Evolutionary conservation across 2,329 filamentous ascomycete genomes (phyloP), one percentile per base, ranked within the genome.

Genomic region (Hyphodiscus sp.): DNA sequence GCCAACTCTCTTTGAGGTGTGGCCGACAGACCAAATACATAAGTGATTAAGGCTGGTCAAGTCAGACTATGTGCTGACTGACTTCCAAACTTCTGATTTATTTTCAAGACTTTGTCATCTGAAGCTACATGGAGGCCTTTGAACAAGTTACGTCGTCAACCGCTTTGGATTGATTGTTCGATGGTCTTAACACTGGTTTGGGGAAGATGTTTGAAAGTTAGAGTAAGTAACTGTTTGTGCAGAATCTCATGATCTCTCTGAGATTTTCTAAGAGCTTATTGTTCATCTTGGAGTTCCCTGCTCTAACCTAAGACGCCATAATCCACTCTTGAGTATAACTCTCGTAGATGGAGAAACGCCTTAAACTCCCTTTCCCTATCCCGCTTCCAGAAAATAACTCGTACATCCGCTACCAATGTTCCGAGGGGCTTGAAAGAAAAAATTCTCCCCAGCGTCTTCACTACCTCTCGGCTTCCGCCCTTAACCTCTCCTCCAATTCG

Each of bases 401-500:
- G 11, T 38, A 38, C 33, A 38, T 38, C 11, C 11, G 16, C 11
- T 38, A 15, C 11, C 5, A 38, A 5, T 38, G 13, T 38, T 38
- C 20, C 6, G 20, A 33, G 15, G 38, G 18, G 46, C 46, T 48
- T 20, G 26, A 26, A 26, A 26, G 4, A 26, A 3, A 20, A 47
- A 43, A 51, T 49, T 43, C 46, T 47, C n/a, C 33, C 19, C 20
- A 47, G 38, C 26, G 38, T 51, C 44, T 41, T 52, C 57, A 30
- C 16, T 55, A 50, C 20, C 61, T 76, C 66, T 92, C 87, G 44
- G 89, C 76, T 61, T 88, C 88, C 57, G 87, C 80, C 45, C 86
- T 85, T 60, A 91, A 77, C 56, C 86, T 87, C 61, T 89, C 82
- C 67, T 90, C 82, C 20, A 85, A 71, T 49, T 61, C 58, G 72